Evolutionary conservation across 2,329 filamentous ascomycete species (phyloP).

Genomic region (Passalora sequoiae): DNA sequence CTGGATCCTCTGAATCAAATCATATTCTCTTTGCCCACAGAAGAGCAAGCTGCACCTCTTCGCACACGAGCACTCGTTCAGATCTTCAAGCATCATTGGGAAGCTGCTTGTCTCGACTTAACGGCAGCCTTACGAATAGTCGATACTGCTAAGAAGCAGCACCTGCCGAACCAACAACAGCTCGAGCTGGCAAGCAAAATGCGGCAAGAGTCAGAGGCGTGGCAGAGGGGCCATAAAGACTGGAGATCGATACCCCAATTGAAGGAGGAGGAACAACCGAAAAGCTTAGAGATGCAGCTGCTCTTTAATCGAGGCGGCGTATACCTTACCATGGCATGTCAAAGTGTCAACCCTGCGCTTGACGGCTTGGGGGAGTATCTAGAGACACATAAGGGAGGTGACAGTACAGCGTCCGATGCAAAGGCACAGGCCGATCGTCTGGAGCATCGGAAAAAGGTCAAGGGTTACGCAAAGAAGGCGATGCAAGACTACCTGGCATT

Average conservation of each 20-base stretch:
- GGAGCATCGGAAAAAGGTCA: slow-evolving; percentile 64
- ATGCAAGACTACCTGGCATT: slow-evolving; percentile 70
- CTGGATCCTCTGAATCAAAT: slow-evolving; percentile 63
- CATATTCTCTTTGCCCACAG: slow-evolving; percentile 57
- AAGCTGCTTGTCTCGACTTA: slow-evolving; percentile 65
- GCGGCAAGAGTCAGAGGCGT: slow-evolving; percentile 34
- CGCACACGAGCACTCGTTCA: slow-evolving; percentile 70
- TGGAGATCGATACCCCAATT: slow-evolving; percentile 50
- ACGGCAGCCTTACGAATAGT: slow-evolving; percentile 59
- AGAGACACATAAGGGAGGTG: slow-evolving; percentile 27
- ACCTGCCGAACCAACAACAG: slow-evolving; percentile 47
- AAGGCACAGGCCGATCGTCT: slow-evolving; percentile 46
- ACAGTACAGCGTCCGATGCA: slow-evolving; percentile 42
- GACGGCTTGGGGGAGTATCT: slow-evolving; percentile 40
- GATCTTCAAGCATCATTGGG: slow-evolving; percentile 69
- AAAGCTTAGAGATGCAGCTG: slow-evolving; percentile 67
- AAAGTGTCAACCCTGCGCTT: slow-evolving; percentile 57
- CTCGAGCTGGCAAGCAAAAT: slow-evolving; percentile 49
- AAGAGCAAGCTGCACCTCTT: slow-evolving; percentile 61
- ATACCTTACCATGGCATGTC: slow-evolving; percentile 66
- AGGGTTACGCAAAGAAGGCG: slow-evolving; percentile 68
- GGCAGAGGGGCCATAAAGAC: slow-evolving; percentile 38
- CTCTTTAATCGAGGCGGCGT: slow-evolving; percentile 70
- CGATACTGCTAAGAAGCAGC: slow-evolving; percentile 38
- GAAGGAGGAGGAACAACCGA: slow-evolving; percentile 63